Percentiles rank a stretch among this genome's conserved stretches.
These are phyloP conservation scores for Dicorynia guianensis DNA, from an alignment of 306 rosid species.

Conservation along the genomic window DNA sequence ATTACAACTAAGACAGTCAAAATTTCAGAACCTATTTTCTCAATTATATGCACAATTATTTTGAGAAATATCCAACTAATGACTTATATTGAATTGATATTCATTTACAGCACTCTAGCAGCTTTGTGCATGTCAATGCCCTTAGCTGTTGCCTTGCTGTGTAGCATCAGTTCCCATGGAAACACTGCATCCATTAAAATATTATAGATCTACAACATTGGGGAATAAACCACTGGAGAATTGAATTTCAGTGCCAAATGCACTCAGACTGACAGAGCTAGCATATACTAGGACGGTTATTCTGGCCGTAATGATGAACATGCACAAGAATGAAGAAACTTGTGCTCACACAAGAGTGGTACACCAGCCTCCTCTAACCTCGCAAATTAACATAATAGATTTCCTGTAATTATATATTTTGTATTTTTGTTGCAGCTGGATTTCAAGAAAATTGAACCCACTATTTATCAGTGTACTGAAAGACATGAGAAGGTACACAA, in stretches of 20 bases:
- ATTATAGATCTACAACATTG: neutral
- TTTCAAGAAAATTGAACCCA: constrained; percentile 5
- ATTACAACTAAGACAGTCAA: constrained; percentile 5
- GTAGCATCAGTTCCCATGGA: neutral
- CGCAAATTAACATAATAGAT: neutral
- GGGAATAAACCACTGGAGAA: neutral
- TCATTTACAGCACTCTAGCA: neutral
- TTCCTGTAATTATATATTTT: too few species aligned
- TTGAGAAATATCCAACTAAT: neutral
- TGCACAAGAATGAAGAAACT: neutral
- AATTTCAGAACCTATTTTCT: neutral
- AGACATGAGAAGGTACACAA: neutral
- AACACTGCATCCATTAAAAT: constrained; percentile 5
- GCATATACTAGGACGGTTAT: neutral
- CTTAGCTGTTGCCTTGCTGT: neutral
- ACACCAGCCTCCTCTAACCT: constrained; percentile 4
- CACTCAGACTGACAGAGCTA: neutral
- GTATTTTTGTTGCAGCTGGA: neutral
- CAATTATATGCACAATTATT: neutral
- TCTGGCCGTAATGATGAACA: constrained; percentile 9
- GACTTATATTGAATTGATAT: neutral
- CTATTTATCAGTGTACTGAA: neutral
- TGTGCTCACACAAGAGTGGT: neutral
- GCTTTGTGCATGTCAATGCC: constrained; percentile 6
- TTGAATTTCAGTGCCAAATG: constrained; percentile 3